A percentile compares a stretch with the other conserved stretches of the same genome.
These are phyloP conservation scores for Globisporangium emineosum DNA, from an alignment of 352 stramenopile genomes.

Conservation along the genomic window DNA sequence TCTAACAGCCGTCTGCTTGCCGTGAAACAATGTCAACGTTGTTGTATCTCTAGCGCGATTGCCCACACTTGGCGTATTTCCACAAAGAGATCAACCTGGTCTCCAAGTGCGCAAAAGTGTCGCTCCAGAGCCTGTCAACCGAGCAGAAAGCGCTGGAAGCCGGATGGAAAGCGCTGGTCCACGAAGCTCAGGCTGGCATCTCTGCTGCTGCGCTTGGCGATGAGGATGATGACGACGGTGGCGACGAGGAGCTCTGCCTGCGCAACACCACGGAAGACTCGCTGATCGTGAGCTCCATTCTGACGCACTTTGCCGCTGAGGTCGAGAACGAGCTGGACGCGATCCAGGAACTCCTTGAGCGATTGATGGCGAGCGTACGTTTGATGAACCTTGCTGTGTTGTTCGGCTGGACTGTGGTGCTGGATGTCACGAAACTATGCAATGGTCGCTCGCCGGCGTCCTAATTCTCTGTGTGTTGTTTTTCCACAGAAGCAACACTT, in stretches of 20 bases:
- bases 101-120: slow-evolving; percentile 63
- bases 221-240: not conserved
- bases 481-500: slow-evolving; percentile 51
- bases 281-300: slow-evolving; percentile 29
- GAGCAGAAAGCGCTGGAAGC: slow-evolving; percentile 59
- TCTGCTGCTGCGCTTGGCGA: slow-evolving; percentile 11
- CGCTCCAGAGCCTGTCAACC: slow-evolving; percentile 44
- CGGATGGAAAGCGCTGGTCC: slow-evolving; percentile 51
- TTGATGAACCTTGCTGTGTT: slow-evolving; percentile 16
- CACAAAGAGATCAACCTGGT: slow-evolving; percentile 59
- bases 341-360: slow-evolving; percentile 39
- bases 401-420: not conserved
- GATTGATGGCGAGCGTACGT: slow-evolving; percentile 46
- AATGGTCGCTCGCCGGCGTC: not conserved
- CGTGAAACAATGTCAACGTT: not conserved
- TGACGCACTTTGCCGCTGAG: slow-evolving; percentile 55
- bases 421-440: slow-evolving; percentile 5
- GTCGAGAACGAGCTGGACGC: slow-evolving; percentile 57
- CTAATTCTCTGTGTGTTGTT: not conserved
- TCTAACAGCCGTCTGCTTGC: slow-evolving; percentile 3
- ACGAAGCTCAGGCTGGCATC: slow-evolving; percentile 41
- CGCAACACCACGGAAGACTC: slow-evolving; percentile 9
- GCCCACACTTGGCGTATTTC: slow-evolving; percentile 57
- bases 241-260: slow-evolving; percentile 5
- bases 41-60: slow-evolving; percentile 39